Evolutionary conservation across 2,329 filamentous ascomycete genomes (phyloP), one percentile per base, ranked within the genome.

Genomic region (Dactylellina sp.): DNA sequence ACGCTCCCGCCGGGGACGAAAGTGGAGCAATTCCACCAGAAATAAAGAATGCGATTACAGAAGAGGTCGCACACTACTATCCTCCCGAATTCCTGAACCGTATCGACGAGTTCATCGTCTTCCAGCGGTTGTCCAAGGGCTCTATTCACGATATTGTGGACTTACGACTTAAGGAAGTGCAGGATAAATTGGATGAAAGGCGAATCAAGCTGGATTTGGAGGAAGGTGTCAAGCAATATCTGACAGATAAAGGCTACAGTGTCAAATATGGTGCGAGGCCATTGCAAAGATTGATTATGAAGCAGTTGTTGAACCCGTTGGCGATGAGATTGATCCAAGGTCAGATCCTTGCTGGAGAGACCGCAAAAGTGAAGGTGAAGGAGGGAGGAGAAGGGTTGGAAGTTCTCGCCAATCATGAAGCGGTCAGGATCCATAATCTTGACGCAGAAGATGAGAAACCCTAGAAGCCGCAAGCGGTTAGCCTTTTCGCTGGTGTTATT

Each of bases 61-160:
- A 96, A 79, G 89, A 96, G 14, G 93, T 98, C 0, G 85, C 89
- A 16, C 81, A 85, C 7, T 82, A 85, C 0, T 89, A 97, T 80
- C 89, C 94, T 3, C 95, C 95, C 1, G 95, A 98, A 80, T 99
- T 98, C 84, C 86, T 98, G 76, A 98, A 99, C 83, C 88, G 95
- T 18, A 92, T 98, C 75, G 94, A 98, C 81, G 94, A 96, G 75
- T 97, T 98, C 83, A 97, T 98, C 80, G 84, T 98, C 79, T 98
- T 98, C 85, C 94, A 93, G 82, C 88, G 94, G 7, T 86, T 98
- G 1, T 91, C 92, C 0, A 86, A 86, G 28, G 84, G 85, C 16
- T 93, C 94, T 14, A 86, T 98, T 65, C 86, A 92, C 28, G 93
- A 96, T 79, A 98, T 98, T 76, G 93, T 97, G 53, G 92, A 98